A percentile compares a stretch with the other conserved stretches of the same genome.
These are phyloP conservation scores for Anthostomella pinea DNA, from an alignment of 2,329 filamentous ascomycete genomes.

Conservation along the genomic window DNA sequence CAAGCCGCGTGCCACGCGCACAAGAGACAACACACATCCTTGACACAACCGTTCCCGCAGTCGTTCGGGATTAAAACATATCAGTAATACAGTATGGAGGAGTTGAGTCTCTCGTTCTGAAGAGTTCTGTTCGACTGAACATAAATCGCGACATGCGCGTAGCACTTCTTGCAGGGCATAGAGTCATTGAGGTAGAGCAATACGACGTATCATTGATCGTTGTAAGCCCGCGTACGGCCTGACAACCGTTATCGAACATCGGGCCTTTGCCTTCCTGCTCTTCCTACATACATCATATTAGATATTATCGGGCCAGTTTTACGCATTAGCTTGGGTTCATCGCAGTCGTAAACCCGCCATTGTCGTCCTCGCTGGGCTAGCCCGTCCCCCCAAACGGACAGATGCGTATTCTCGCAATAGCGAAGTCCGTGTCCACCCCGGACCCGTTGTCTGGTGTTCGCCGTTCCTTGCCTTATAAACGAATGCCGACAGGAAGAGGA, in stretches of 20 bases:
- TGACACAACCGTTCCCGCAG: no score
- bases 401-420: slow-evolving; percentile 16
- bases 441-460: slow-evolving; percentile 8
- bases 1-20: no score
- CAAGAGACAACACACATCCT: no score
- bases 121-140: no score
- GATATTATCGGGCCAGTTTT: slow-evolving; percentile 40
- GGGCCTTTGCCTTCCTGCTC: slow-evolving; percentile 18
- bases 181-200: slow-evolving; percentile 23
- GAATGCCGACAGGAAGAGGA: slow-evolving; percentile 42
- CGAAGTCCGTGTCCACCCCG: neutral
- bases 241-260: slow-evolving; percentile 21
- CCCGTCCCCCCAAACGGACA: slow-evolving; percentile 31
- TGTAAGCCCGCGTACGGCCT: slow-evolving; percentile 27
- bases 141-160: no score
- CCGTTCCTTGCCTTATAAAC: slow-evolving; percentile 37
- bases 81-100: no score
- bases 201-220: slow-evolving; percentile 31
- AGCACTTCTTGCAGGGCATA: slow-evolving; percentile 3
- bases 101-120: no score
- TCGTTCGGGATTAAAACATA: no score
- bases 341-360: slow-evolving; percentile 21
- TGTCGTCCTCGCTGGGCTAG: slow-evolving; percentile 33
- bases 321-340: slow-evolving; percentile 27
- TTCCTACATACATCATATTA: slow-evolving; percentile 39